Conservation (phyloP, 139 green algal genomes). For the Coelastrella sp. region DNA sequence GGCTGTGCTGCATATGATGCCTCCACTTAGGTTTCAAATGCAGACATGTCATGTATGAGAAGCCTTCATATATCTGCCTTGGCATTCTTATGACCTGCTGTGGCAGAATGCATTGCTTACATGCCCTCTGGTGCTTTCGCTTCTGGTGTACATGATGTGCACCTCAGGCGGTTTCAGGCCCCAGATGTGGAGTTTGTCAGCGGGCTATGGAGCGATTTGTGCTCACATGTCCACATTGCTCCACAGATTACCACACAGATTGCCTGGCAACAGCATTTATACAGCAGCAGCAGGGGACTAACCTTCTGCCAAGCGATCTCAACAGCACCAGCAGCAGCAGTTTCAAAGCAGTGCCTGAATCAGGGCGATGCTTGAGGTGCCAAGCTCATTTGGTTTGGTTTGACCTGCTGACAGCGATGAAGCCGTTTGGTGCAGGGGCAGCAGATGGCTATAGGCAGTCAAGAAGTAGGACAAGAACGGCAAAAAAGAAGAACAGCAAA, state of each 20-base stretch:
- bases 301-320: background rate
- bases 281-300: constrained; percentile 4
- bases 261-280: constrained; percentile 69
- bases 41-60: too few relatives aligned
- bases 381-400: background rate
- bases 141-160: background rate
- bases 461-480: constrained; percentile 8
- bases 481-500: constrained; percentile 5
- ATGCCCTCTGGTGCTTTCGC: background rate
- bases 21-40: too few relatives aligned
- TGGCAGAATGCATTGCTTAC: too few relatives aligned
- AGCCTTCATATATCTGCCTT: too few relatives aligned
- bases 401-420: constrained; percentile 29
- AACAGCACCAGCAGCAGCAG: background rate
- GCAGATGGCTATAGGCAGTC: background rate
- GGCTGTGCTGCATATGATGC: too few relatives aligned
- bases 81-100: too few relatives aligned
- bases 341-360: background rate
- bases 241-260: constrained; percentile 56
- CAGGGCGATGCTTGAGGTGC: constrained; percentile 20
- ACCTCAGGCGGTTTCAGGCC: background rate
- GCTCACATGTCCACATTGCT: constrained; percentile 56
- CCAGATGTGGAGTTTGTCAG: constrained; percentile 54
- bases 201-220: constrained; percentile 53
- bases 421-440: constrained; percentile 13